Base-by-base conservation (phyloP, 768 basidiomycete genomes). In the Suillus luteus region DNA sequence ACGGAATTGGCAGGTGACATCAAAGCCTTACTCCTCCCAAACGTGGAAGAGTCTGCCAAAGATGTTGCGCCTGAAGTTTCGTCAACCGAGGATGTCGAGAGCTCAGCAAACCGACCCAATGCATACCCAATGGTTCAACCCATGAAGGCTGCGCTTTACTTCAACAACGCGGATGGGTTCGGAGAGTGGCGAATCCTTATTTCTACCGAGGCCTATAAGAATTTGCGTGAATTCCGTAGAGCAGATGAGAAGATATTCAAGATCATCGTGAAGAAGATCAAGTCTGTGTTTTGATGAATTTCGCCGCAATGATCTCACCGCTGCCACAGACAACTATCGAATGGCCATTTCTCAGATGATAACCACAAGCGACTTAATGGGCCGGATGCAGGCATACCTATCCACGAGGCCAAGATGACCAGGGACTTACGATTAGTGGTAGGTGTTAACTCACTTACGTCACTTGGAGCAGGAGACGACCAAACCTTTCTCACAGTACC, bases 401-500 rank as follows among this genome's bases (percentile, higher is more conserved):
- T 91, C 11, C 90, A 81, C 60, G 88, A 90, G 69, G 90, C 90
- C 0, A 90, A 88, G 70, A 85, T 90, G 81, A 83, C 83, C 11
- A 68, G 77, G 0, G 84, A 86, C 65, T 70, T 79, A 27, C 75
- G 84, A 12, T 71, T 88, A 27, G 77, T 88, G 2, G 85, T 86
- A 68, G 5, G 82, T 72, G 37, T 44, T 31, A 44, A 48, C 43
- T 31, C 8, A 51, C 59, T 11, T 8, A 1, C 19, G 10, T 46
- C 24, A 17, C 38, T 51, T 11, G 1, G 15, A 49, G 48, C 2
- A 1, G 12, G n/a, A 19, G 24, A 41, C 3, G 11, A 35, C 49
- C 67, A 14, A 71, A 15, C 37, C 33, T 33, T 2, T 14, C 6
- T 12, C 55, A 24, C 59, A 84, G 83, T 84, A 85, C 65, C 83